Percentiles rank a stretch among this genome's conserved stretches.
phyloP scores from a whole-genome alignment of 768 basidiomycete genomes.

The Pulveroboletus ravenelii region DNA sequence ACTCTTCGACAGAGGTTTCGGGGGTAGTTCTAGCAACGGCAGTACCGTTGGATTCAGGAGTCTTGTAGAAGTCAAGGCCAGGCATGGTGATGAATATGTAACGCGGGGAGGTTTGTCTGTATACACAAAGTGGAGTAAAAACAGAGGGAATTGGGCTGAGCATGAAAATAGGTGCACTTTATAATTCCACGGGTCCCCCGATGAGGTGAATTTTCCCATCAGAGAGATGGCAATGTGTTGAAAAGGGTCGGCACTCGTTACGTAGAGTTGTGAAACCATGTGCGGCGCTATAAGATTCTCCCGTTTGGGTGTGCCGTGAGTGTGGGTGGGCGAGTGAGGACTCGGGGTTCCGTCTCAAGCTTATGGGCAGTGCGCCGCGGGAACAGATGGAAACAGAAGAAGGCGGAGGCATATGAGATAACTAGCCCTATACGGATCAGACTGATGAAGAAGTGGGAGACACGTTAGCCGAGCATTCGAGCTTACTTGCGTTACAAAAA shows the following conservation, averaged over 20 bases:
- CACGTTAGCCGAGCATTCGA: background rate
- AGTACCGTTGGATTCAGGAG: constrained; percentile 2
- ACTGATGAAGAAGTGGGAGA: background rate
- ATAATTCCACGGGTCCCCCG: constrained; percentile 15
- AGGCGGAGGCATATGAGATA: background rate
- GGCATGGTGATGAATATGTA: constrained; percentile 25
- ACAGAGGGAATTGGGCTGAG: background rate
- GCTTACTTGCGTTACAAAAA: background rate
- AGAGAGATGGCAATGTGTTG: constrained; percentile 7
- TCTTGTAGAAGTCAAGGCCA: constrained; percentile 32
- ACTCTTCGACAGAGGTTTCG: constrained; percentile 3
- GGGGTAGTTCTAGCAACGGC: background rate
- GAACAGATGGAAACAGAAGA: constrained; percentile 19
- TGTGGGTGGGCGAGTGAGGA: background rate
- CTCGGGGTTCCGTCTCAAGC: constrained; percentile 5
- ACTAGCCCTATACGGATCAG: background rate
- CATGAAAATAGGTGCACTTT: constrained; percentile 6
- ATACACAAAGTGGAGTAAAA: constrained; percentile 23
- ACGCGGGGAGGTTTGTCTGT: constrained; percentile 6
- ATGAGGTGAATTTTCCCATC: constrained; percentile 12
- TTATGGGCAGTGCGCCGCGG: constrained; percentile 12
- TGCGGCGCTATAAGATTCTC: constrained; percentile 7
- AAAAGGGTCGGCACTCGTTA: constrained; percentile 24
- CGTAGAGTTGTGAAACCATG: constrained; percentile 16
- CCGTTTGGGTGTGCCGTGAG: constrained; percentile 7